Evolutionary conservation across 129 eudicot species (phyloP).

Genomic region (Smallanthus sonchifolius): DNA sequence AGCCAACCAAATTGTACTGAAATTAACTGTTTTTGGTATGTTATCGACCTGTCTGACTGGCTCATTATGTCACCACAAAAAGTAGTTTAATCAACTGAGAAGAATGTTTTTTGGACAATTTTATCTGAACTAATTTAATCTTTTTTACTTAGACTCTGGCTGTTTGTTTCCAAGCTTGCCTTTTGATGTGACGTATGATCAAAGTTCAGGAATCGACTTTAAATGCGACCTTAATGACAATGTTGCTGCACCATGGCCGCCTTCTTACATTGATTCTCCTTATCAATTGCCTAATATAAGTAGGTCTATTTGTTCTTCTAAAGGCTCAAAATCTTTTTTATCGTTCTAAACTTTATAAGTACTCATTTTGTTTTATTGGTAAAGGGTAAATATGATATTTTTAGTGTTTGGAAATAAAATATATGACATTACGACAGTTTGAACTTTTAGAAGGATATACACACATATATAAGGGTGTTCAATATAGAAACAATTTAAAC

Average conservation of each 20-base stretch:
- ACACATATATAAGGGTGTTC: too few species aligned
- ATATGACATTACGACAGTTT: too few species aligned
- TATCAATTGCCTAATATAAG: conserved; percentile 40
- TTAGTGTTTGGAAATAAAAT: too few species aligned
- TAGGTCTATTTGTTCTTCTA: conserved; percentile 16
- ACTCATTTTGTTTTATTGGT: background rate
- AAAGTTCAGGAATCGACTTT: conserved; percentile 55
- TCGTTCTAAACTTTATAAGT: background rate
- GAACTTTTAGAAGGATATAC: too few species aligned
- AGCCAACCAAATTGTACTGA: background rate
- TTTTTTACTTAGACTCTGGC: conserved; percentile 45
- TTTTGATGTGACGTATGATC: conserved; percentile 54
- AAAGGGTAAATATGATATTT: too few species aligned
- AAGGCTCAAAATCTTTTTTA: background rate
- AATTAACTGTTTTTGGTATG: background rate
- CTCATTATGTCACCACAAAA: background rate
- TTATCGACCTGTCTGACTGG: background rate
- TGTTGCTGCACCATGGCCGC: conserved; percentile 70
- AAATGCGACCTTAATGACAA: conserved; percentile 68
- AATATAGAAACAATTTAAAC: too few species aligned
- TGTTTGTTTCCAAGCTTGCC: conserved; percentile 78
- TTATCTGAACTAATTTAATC: background rate
- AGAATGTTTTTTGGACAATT: background rate
- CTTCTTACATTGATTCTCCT: conserved; percentile 19
- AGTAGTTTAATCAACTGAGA: background rate